Conservation (phyloP, 1,139 yeast genomes). For the Suzukiozyma palmioleophila region DNA sequence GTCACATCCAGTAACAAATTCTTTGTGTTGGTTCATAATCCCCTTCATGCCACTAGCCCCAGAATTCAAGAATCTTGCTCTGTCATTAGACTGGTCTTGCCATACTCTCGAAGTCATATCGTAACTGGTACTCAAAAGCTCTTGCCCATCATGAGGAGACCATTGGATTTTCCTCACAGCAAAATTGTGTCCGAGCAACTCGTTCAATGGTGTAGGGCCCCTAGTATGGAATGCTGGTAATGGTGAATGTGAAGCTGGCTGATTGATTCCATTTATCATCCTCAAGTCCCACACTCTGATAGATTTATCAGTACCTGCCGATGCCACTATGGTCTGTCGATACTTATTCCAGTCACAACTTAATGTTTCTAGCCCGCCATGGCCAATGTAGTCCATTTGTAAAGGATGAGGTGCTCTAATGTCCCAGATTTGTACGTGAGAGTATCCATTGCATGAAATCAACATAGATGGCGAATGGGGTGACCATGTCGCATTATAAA, state of each 20-base stretch:
- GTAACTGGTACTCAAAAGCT: slow-evolving; percentile 72
- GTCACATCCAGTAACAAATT: slow-evolving; percentile 92
- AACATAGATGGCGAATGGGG: slow-evolving; percentile 78
- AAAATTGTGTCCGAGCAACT: slow-evolving; percentile 81
- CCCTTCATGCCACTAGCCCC: slow-evolving; percentile 43
- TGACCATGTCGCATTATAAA: slow-evolving; percentile 77
- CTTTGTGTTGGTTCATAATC: slow-evolving; percentile 69
- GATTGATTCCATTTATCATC: slow-evolving; percentile 49
- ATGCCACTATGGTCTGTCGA: slow-evolving; percentile 69
- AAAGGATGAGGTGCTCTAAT: slow-evolving; percentile 62
- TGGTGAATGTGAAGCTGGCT: slow-evolving; percentile 31
- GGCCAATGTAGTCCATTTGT: slow-evolving; percentile 62
- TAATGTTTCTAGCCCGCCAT: slow-evolving; percentile 76
- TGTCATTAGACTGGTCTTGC: slow-evolving; percentile 63
- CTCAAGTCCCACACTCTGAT: slow-evolving; percentile 86
- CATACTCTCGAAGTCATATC: slow-evolving; percentile 92
- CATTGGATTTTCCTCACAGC: slow-evolving; percentile 80
- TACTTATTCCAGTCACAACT: slow-evolving; percentile 90
- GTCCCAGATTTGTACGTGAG: slow-evolving; percentile 81
- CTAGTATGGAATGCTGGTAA: slow-evolving; percentile 42
- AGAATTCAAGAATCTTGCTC: slow-evolving; percentile 41
- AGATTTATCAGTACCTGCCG: slow-evolving; percentile 86
- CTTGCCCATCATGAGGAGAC: slow-evolving; percentile 83
- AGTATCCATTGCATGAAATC: slow-evolving; percentile 76
- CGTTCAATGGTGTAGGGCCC: slow-evolving; percentile 72